Evolutionary conservation across 441 rosid genomes (phyloP).

Genomic region (Pelargonium exstipulatum): DNA sequence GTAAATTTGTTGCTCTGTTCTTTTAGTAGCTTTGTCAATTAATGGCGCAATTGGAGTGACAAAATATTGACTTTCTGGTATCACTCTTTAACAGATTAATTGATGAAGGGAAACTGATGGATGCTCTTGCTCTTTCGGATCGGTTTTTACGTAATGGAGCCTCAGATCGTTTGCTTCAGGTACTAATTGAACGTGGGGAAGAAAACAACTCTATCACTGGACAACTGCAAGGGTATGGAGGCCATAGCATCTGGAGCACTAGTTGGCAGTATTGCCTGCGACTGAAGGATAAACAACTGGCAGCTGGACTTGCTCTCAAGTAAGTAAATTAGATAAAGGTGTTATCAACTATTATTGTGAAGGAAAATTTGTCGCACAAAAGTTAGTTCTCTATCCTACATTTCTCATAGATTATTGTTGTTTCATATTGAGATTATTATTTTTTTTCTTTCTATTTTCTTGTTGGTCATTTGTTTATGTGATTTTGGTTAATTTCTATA

Average conservation of each 20-base stretch:
- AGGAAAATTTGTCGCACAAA: background rate
- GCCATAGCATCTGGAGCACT: conserved; percentile 62
- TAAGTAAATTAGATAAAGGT: conserved; percentile 34
- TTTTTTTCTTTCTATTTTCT: background rate
- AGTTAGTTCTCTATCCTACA: background rate
- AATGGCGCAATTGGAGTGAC: background rate
- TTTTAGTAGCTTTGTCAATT: conserved; percentile 11
- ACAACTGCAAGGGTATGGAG: conserved; percentile 51
- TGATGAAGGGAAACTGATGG: conserved; percentile 85
- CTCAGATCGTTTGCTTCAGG: conserved; percentile 80
- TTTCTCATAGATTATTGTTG: background rate
- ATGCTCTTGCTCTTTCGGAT: conserved; percentile 98
- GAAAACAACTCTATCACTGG: conserved; percentile 53
- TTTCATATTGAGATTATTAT: background rate
- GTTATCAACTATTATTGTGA: conserved; percentile 10
- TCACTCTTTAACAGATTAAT: conserved; percentile 51
- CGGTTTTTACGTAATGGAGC: conserved; percentile 91
- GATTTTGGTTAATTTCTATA: background rate
- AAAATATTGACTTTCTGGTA: conserved; percentile 11
- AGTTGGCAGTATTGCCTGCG: conserved; percentile 99
- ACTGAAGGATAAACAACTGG: conserved; percentile 84
- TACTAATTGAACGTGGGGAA: conserved; percentile 71
- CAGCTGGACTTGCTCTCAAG: conserved; percentile 88
- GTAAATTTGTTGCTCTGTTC: background rate
- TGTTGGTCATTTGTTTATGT: background rate